Conservation (phyloP, 2,329 filamentous ascomycete genomes). For the Akanthomyces muscarius region DNA sequence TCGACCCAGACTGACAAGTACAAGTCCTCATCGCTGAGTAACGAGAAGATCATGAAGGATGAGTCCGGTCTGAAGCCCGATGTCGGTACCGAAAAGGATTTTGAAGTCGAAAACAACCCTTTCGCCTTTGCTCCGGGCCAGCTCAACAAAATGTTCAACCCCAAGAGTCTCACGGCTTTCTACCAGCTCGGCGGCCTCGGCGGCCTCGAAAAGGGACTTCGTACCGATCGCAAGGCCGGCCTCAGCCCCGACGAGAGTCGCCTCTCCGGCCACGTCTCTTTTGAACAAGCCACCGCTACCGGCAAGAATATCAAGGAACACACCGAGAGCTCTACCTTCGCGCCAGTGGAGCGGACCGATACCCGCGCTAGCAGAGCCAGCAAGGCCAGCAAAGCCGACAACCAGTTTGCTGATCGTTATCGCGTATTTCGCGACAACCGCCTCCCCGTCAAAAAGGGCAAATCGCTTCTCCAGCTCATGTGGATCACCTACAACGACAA, state of each 20-base stretch:
- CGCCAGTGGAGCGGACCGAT: slow-evolving; percentile 6
- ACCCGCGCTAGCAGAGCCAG: slow-evolving; percentile 16
- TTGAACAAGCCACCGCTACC: slow-evolving; percentile 63
- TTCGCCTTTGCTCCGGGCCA: slow-evolving; percentile 84
- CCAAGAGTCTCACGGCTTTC: slow-evolving; percentile 80
- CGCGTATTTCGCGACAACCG: slow-evolving; percentile 70
- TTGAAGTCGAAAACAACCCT: slow-evolving; percentile 70
- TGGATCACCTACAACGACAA: slow-evolving; percentile 87
- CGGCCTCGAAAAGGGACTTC: slow-evolving; percentile 75
- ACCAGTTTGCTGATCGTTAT: slow-evolving; percentile 58
- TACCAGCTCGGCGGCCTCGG: slow-evolving; percentile 72
- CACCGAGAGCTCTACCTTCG: slow-evolving; percentile 28
- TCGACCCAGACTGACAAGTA: slow-evolving; percentile 42
- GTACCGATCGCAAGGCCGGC: slow-evolving; percentile 67
- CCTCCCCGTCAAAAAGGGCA: slow-evolving; percentile 70
- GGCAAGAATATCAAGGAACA: slow-evolving; percentile 32
- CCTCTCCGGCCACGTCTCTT: slow-evolving; percentile 63
- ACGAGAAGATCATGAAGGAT: slow-evolving; percentile 58
- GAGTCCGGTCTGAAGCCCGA: slow-evolving; percentile 70
- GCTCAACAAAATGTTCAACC: slow-evolving; percentile 82
- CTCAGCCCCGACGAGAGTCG: slow-evolving; percentile 70
- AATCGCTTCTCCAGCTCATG: slow-evolving; percentile 67
- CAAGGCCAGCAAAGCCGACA: slow-evolving; percentile 20
- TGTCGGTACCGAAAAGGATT: slow-evolving; percentile 70
- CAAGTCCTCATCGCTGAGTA: slow-evolving; percentile 36